Percentiles rank a stretch among this genome's conserved stretches.
These are phyloP conservation scores for Jaltomata sinuosa DNA, from an alignment of 257 asterid genomes.

Conservation along the genomic window DNA sequence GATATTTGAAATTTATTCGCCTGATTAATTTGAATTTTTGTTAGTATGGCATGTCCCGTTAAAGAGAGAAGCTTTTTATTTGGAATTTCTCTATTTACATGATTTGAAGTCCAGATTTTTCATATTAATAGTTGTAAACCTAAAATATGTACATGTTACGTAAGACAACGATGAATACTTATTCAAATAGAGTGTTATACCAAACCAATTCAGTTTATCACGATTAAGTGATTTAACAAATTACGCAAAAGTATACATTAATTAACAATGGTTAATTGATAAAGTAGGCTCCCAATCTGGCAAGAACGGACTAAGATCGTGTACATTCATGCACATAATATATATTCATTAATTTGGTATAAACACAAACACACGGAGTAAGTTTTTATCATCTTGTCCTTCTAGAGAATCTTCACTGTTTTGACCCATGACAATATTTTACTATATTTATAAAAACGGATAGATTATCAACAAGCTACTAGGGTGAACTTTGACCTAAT, in stretches of 20 bases:
- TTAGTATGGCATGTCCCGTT: rapidly evolving
- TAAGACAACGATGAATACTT: neutral
- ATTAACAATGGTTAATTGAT: too few species aligned
- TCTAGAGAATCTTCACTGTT: neutral
- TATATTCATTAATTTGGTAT: too few species aligned
- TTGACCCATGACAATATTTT: neutral
- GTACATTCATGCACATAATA: too few species aligned
- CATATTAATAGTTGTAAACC: neutral
- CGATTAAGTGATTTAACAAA: too few species aligned
- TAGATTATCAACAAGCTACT: neutral
- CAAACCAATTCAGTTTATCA: too few species aligned
- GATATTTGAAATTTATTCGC: rapidly evolving
- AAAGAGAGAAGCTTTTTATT: neutral
- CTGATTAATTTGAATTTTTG: neutral
- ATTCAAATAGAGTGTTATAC: neutral
- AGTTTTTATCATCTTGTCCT: neutral
- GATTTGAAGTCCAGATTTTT: neutral
- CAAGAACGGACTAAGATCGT: too few species aligned
- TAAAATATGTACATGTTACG: neutral
- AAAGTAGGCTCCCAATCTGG: too few species aligned
- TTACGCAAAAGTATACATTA: too few species aligned
- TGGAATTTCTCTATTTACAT: neutral
- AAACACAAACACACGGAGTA: too few species aligned
- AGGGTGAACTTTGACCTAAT: neutral
- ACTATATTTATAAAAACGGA: neutral